Conservation (phyloP, 176 grass and related monocot genomes). For the Stipa capillata region DNA sequence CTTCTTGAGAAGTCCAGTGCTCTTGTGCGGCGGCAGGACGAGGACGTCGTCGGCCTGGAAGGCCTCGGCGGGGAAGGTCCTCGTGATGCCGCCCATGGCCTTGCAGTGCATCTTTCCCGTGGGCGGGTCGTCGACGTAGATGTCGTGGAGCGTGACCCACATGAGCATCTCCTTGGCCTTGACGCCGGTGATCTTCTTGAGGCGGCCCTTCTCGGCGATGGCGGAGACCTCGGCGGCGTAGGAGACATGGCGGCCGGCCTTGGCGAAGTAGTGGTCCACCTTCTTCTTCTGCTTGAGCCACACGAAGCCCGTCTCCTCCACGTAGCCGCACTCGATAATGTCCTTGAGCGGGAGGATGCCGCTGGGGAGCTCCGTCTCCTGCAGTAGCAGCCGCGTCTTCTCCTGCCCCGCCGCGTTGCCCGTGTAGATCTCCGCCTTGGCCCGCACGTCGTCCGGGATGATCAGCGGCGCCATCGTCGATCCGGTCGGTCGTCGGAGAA, state of each 20-base stretch:
- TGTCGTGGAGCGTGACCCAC: constrained; percentile 70
- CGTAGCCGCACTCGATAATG: constrained; percentile 77
- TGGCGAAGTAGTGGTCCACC: constrained; percentile 73
- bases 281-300: constrained; percentile 72
- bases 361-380: constrained; percentile 47
- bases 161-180: constrained; percentile 89
- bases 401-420: constrained; percentile 65
- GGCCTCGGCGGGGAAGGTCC: constrained; percentile 53
- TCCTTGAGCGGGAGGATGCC: constrained; percentile 56
- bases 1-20: not conserved
- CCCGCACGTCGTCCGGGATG: constrained; percentile 44
- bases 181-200: constrained; percentile 65
- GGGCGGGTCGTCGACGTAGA: constrained; percentile 43
- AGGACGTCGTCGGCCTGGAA: constrained; percentile 24
- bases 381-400: constrained; percentile 45
- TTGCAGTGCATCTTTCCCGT: constrained; percentile 43
- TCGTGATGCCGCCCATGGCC: constrained; percentile 19
- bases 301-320: constrained; percentile 75
- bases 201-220: constrained; percentile 37
- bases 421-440: constrained; percentile 58
- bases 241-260: constrained; percentile 34
- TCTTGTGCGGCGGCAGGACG: too few species aligned
- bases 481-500: not conserved
- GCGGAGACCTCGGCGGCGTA: constrained; percentile 72
- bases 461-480: constrained; percentile 31